Percentiles rank a stretch among this genome's conserved stretches.
These are phyloP conservation scores for Hanseniaspora guilliermondii DNA, from an alignment of 805 yeast genomes.

Conservation along the genomic window DNA sequence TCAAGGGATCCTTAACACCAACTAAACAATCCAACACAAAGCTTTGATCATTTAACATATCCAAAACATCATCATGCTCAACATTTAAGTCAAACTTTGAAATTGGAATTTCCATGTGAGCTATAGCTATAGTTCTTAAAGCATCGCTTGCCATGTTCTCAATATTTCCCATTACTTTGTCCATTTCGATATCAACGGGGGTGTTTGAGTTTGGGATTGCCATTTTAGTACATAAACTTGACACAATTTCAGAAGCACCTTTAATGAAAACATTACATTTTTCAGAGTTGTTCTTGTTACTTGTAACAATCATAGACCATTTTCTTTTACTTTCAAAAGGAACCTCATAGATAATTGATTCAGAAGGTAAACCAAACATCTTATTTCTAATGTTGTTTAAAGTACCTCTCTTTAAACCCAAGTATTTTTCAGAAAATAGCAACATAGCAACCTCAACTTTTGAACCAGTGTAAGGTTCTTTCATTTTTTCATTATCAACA, in stretches of 20 bases:
- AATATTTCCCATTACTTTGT: conserved; percentile 29
- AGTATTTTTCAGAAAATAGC: conserved; percentile 46
- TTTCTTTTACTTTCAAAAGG: conserved; percentile 90
- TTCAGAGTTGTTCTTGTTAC: conserved; percentile 27
- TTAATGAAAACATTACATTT: conserved; percentile 55
- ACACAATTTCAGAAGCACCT: conserved; percentile 90
- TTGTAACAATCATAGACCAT: conserved; percentile 76
- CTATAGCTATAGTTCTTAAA: conserved; percentile 77
- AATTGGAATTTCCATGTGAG: conserved; percentile 54
- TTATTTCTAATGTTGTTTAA: conserved; percentile 38
- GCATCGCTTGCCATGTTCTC: conserved; percentile 63
- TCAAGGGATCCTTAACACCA: conserved; percentile 91
- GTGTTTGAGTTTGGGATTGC: conserved; percentile 27
- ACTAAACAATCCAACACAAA: conserved; percentile 59
- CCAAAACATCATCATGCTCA: conserved; percentile 2
- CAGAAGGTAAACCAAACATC: conserved; percentile 22
- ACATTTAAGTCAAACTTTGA: not conserved
- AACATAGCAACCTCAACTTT: conserved; percentile 89
- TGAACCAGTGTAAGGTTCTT: conserved; percentile 71
- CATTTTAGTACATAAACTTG: conserved; percentile 41
- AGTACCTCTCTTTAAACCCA: conserved; percentile 34
- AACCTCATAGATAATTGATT: conserved; percentile 49
- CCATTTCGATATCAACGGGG: conserved; percentile 11
- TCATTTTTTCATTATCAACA: conserved; percentile 14
- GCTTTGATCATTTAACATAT: conserved; percentile 11